A percentile compares a stretch with the other conserved stretches of the same genome.
phyloP scores from a whole-genome alignment of 1,139 yeast genomes.

The Citeromyces hawaiiensis region DNA sequence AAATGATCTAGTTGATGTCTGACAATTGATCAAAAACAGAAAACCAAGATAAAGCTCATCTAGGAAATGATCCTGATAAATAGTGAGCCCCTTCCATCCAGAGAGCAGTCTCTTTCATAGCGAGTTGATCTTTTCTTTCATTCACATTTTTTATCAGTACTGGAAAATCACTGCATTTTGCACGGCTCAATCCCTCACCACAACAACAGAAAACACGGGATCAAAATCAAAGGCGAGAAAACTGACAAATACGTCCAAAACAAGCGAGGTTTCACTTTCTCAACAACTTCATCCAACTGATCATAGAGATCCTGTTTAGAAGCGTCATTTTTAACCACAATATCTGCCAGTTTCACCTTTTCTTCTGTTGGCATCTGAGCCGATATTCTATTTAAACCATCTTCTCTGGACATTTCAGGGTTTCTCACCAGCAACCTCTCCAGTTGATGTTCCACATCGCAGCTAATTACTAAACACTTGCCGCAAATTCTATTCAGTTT shows the following conservation, averaged over 20 bases:
- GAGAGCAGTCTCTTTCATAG: too few species aligned
- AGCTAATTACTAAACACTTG: constrained; percentile 50
- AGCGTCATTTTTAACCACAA: constrained; percentile 53
- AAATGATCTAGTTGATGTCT: too few species aligned
- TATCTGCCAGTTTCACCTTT: constrained; percentile 49
- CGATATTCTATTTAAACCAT: constrained; percentile 57
- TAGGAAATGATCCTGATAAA: too few species aligned
- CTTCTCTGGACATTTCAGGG: constrained; percentile 48
- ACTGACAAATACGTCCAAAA: constrained; percentile 15
- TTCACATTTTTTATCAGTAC: too few species aligned
- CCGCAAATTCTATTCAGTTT: constrained; percentile 66
- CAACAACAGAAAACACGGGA: too few species aligned
- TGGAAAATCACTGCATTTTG: too few species aligned
- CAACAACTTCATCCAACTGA: constrained; percentile 32
- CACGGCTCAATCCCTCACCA: too few species aligned
- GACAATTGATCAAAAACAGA: too few species aligned
- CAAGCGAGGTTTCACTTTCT: constrained; percentile 30
- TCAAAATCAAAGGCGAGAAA: background rate
- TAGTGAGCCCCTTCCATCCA: too few species aligned
- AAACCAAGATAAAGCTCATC: too few species aligned
- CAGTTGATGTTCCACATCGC: constrained; percentile 44
- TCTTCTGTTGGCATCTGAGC: constrained; percentile 63
- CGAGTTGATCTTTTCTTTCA: too few species aligned
- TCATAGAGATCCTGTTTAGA: constrained; percentile 32
- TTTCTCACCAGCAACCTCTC: constrained; percentile 54